A percentile compares a stretch with the other conserved stretches of the same genome.
Conservation (phyloP, 129 eudicot species). For the Tagetes erecta region DNA sequence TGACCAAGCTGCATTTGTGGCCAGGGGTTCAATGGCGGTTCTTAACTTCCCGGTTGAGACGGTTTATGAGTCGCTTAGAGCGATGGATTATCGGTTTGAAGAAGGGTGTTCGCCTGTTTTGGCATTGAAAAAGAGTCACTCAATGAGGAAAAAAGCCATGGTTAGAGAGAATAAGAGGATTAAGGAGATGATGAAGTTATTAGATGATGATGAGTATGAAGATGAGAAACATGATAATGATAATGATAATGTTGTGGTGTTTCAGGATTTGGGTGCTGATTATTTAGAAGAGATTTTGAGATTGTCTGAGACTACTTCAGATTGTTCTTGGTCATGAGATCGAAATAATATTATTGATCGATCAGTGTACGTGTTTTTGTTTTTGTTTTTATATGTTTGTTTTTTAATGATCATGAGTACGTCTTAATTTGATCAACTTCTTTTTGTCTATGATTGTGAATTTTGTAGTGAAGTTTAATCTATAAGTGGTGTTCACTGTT, state of each 20-base stretch:
- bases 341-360: not conserved
- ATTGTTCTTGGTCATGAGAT: conserved; percentile 30
- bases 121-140: conserved; percentile 49
- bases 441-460: not conserved
- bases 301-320: conserved; percentile 38
- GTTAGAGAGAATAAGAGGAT: conserved; percentile 29
- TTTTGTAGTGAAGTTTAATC: conserved; percentile 11
- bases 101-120: conserved; percentile 53
- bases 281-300: conserved; percentile 52
- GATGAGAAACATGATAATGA: conserved; percentile 3
- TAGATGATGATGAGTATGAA: not conserved
- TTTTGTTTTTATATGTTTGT: too few relatives aligned
- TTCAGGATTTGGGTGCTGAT: conserved; percentile 56
- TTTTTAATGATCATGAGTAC: too few relatives aligned
- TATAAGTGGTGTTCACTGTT: too few relatives aligned
- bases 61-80: conserved; percentile 47
- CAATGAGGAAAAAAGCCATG: conserved; percentile 36
- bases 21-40: conserved; percentile 51
- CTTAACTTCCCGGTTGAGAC: conserved; percentile 47
- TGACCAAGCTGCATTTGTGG: conserved; percentile 58
- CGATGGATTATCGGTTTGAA: conserved; percentile 35
- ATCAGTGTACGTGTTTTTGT: too few relatives aligned
- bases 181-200: not conserved
- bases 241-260: conserved; percentile 32
- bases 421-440: conserved; percentile 7